Conservation (phyloP, 371 early-diverging fungal species). For the Mucor mucedo region DNA sequence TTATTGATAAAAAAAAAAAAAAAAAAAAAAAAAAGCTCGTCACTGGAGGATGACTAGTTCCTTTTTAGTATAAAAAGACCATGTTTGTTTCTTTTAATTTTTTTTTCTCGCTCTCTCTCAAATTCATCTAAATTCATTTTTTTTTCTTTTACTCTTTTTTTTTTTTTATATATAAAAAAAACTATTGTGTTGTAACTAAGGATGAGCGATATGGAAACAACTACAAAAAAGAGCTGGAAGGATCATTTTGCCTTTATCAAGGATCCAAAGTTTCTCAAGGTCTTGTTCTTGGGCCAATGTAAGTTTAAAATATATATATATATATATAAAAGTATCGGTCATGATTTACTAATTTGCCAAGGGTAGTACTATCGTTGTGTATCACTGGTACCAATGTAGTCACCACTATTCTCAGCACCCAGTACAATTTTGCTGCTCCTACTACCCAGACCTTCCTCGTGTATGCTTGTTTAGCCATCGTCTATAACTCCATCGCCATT, state of each 20-base stretch:
- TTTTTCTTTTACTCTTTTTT: constrained; percentile 12
- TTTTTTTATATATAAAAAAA: constrained; percentile 8
- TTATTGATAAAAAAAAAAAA: no score
- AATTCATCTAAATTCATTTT: neutral
- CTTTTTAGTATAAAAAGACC: no score
- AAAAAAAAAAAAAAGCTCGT: neutral
- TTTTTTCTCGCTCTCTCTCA: neutral
- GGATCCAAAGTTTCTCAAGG: constrained; percentile 25
- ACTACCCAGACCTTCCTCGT: constrained; percentile 71
- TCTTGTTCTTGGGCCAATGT: constrained; percentile 27
- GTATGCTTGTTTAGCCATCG: constrained; percentile 61
- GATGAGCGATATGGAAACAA: neutral
- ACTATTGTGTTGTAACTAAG: neutral
- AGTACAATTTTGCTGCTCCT: constrained; percentile 60
- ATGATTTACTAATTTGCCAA: no score
- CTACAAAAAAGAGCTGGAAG: constrained; percentile 21
- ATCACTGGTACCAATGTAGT: constrained; percentile 70
- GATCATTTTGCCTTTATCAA: constrained; percentile 25
- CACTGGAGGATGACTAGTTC: no score
- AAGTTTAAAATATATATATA: neutral
- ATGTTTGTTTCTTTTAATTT: no score
- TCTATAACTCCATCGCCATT: constrained; percentile 64
- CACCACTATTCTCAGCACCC: constrained; percentile 55
- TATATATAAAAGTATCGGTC: no score
- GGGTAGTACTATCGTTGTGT: constrained; percentile 63